phyloP scores from a whole-genome alignment of 2,329 filamentous ascomycete genomes.

The Xylariaceae sp. region DNA sequence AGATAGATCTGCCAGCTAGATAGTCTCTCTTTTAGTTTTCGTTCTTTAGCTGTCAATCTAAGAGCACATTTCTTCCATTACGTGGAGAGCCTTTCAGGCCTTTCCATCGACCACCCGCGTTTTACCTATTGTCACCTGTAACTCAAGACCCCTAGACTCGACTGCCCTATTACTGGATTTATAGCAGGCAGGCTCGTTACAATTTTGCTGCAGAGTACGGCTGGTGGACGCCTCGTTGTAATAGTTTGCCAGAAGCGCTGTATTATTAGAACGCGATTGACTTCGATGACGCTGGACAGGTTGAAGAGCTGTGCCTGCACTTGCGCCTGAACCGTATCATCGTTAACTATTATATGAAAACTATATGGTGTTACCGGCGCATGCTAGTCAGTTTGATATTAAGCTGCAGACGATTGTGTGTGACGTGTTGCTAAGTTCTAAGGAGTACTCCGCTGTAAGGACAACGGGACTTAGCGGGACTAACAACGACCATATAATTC shows the following conservation, averaged over 20 bases:
- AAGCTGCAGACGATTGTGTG: conserved; percentile 65
- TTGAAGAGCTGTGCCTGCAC: conserved; percentile 44
- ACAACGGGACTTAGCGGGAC: conserved; percentile 34
- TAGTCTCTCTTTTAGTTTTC: too few relatives aligned
- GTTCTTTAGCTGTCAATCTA: too few relatives aligned
- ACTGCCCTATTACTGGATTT: too few relatives aligned
- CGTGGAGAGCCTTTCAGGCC: too few relatives aligned
- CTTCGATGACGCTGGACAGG: conserved; percentile 50
- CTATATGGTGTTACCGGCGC: conserved; percentile 59
- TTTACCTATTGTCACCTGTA: too few relatives aligned
- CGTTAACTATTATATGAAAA: conserved; percentile 59
- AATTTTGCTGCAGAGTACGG: conserved; percentile 54
- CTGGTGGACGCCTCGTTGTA: conserved; percentile 37
- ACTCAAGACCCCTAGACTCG: too few relatives aligned
- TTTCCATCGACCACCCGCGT: too few relatives aligned
- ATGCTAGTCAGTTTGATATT: conserved; percentile 59
- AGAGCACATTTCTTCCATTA: too few relatives aligned
- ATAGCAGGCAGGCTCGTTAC: too few relatives aligned
- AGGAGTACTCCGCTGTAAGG: neutral
- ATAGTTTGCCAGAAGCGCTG: conserved; percentile 40
- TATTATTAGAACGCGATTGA: conserved; percentile 55
- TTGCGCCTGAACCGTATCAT: conserved; percentile 45
- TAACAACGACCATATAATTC: conserved; percentile 57
- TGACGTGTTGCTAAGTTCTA: conserved; percentile 53
- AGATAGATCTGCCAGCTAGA: too few relatives aligned